Evolutionary conservation across 78 protist genomes (phyloP).

Genomic region (Polysphondylium violaceum): DNA sequence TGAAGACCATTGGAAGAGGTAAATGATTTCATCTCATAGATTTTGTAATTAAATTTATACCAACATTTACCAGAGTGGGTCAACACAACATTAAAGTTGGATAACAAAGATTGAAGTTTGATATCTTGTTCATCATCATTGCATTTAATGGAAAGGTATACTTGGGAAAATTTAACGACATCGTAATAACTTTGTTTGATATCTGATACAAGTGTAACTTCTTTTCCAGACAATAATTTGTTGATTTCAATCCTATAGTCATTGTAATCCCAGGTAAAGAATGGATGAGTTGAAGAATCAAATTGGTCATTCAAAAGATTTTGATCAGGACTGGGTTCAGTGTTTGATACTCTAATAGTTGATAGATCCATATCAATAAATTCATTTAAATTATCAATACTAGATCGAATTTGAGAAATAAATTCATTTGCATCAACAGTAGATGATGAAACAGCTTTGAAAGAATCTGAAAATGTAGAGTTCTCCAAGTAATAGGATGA

Average conservation of each 20-base stretch:
- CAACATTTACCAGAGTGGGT: not conserved
- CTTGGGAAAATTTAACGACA: not conserved
- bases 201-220: not conserved
- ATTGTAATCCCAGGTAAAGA: not conserved
- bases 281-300: not conserved
- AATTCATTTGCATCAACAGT: not conserved
- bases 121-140: not conserved
- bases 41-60: too few relatives aligned
- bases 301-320: not conserved
- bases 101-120: not conserved
- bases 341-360: too few relatives aligned
- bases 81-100: not conserved
- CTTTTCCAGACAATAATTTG: not conserved
- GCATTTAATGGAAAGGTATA: not conserved
- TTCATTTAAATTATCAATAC: too few relatives aligned
- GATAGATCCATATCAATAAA: not conserved
- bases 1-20: not conserved
- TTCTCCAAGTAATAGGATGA: not conserved
- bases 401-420: not conserved
- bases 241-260: not conserved
- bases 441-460: too few relatives aligned
- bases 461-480: too few relatives aligned
- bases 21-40: too few relatives aligned
- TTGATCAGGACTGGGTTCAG: not conserved
- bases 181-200: too few relatives aligned